These are phyloP conservation scores for Phaeomoniella chlamydospora DNA, from an alignment of 2,329 filamentous ascomycete species.

Conservation along the genomic window DNA sequence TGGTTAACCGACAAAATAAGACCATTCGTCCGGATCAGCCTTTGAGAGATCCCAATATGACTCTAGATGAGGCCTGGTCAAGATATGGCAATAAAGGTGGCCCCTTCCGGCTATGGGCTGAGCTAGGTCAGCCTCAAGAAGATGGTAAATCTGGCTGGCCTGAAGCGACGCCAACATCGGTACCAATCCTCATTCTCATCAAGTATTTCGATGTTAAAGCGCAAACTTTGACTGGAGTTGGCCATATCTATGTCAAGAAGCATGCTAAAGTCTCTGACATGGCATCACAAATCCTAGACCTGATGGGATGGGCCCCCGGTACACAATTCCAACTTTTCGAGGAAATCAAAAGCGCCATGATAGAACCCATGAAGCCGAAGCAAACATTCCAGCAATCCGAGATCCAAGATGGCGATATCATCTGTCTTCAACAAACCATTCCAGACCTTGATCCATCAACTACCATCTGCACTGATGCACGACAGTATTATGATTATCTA, in stretches of 20 bases:
- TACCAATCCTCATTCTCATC: constrained; percentile 68
- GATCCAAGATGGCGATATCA: constrained; percentile 91
- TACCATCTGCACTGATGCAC: constrained; percentile 50
- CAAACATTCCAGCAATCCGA: constrained; percentile 80
- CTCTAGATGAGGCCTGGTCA: constrained; percentile 57
- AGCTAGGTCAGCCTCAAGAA: constrained; percentile 54
- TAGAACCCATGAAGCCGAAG: constrained; percentile 85
- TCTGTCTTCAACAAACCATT: constrained; percentile 69
- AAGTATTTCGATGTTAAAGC: constrained; percentile 76
- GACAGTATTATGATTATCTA: constrained; percentile 86
- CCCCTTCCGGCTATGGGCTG: constrained; percentile 71
- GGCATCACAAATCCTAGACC: constrained; percentile 58
- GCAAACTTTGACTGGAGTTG: constrained; percentile 62
- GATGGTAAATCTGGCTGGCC: constrained; percentile 61
- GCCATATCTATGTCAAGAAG: constrained; percentile 75
- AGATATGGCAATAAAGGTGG: constrained; percentile 55
- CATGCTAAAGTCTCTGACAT: constrained; percentile 81
- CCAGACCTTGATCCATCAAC: constrained; percentile 24
- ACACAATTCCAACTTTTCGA: constrained; percentile 66
- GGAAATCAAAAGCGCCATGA: constrained; percentile 97
- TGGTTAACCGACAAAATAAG: constrained; percentile 98
- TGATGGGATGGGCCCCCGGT: constrained; percentile 76
- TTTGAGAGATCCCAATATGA: constrained; percentile 62
- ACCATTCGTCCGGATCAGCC: constrained; percentile 84
- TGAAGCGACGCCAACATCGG: constrained; percentile 22